Conservation (phyloP, 352 stramenopile species). For the Thalassiosira hispida region DNA sequence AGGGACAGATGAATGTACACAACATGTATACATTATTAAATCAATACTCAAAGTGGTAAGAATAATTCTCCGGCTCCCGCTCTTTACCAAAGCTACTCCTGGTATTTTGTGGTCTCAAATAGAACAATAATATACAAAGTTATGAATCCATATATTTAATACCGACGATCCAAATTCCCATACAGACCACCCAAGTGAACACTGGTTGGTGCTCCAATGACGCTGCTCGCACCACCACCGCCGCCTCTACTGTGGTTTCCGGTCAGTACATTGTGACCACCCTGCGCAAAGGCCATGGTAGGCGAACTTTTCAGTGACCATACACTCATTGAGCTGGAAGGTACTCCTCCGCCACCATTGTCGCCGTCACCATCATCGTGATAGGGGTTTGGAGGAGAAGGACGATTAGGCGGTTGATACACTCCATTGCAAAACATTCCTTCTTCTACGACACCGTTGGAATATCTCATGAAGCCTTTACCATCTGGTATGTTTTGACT, state of each 20-base stretch:
- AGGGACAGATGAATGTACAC: too few relatives aligned
- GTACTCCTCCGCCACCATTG: constrained; percentile 5
- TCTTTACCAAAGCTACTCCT: too few relatives aligned
- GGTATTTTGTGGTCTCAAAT: too few relatives aligned
- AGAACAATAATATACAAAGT: too few relatives aligned
- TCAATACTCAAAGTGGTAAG: too few relatives aligned
- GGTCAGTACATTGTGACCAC: constrained; percentile 12
- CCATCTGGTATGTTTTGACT: constrained; percentile 35
- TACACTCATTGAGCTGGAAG: constrained; percentile 43
- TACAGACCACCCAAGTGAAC: constrained; percentile 29
- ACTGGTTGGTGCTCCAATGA: constrained; percentile 21
- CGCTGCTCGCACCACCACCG: background rate
- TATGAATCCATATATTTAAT: background rate
- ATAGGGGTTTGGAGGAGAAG: background rate
- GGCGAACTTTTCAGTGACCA: constrained; percentile 51
- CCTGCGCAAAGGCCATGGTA: constrained; percentile 30
- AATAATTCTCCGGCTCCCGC: too few relatives aligned
- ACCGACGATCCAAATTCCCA: constrained; percentile 13
- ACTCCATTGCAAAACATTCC: constrained; percentile 53
- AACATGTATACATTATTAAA: too few relatives aligned
- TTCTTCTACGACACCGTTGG: constrained; percentile 53
- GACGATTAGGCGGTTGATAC: constrained; percentile 32
- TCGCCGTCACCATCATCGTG: background rate
- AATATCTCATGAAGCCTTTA: constrained; percentile 51
- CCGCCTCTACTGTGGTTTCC: constrained; percentile 4